These are phyloP conservation scores for Aeminium ludgeri DNA, from an alignment of 495 filamentous ascomycete genomes.

Conservation along the genomic window DNA sequence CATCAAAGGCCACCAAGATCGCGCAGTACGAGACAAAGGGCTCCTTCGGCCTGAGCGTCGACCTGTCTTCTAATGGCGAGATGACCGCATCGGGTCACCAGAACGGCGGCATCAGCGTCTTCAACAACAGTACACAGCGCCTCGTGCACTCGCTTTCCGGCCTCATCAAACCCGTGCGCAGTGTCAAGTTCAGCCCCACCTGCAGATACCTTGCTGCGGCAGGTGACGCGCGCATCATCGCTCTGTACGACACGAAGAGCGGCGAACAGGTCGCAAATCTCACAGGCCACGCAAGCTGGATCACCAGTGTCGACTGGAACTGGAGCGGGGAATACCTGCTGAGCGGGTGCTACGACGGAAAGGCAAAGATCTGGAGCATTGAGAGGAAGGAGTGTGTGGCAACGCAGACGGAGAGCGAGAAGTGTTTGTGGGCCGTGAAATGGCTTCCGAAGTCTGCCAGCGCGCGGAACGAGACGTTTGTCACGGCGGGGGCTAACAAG, in stretches of 20 bases:
- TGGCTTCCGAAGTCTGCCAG: constrained; percentile 64
- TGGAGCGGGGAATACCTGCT: constrained; percentile 85
- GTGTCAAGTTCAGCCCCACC: constrained; percentile 72
- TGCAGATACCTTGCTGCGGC: constrained; percentile 78
- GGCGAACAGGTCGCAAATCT: constrained; percentile 86
- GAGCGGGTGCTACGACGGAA: constrained; percentile 66
- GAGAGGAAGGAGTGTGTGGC: constrained; percentile 70
- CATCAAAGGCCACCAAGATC: constrained; percentile 32
- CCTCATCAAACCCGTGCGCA: constrained; percentile 65
- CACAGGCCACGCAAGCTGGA: constrained; percentile 64
- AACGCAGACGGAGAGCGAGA: constrained; percentile 80
- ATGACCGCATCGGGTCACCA: constrained; percentile 85
- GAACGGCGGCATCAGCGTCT: constrained; percentile 86
- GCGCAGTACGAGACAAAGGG: constrained; percentile 79
- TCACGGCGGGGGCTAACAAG: constrained; percentile 61
- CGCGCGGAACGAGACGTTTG: constrained; percentile 63
- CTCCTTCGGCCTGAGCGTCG: constrained; percentile 75
- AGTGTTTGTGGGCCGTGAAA: constrained; percentile 67
- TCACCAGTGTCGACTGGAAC: constrained; percentile 82
- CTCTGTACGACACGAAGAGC: constrained; percentile 75
- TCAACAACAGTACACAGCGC: constrained; percentile 75
- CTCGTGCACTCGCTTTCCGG: constrained; percentile 76
- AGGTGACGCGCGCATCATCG: constrained; percentile 76
- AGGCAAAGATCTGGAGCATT: constrained; percentile 87
- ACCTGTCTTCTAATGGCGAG: constrained; percentile 64